Evolutionary conservation across 345 rosid genomes (phyloP), one percentile per base, ranked within the genome.

Genomic region (Conringia planisiliqua): DNA sequence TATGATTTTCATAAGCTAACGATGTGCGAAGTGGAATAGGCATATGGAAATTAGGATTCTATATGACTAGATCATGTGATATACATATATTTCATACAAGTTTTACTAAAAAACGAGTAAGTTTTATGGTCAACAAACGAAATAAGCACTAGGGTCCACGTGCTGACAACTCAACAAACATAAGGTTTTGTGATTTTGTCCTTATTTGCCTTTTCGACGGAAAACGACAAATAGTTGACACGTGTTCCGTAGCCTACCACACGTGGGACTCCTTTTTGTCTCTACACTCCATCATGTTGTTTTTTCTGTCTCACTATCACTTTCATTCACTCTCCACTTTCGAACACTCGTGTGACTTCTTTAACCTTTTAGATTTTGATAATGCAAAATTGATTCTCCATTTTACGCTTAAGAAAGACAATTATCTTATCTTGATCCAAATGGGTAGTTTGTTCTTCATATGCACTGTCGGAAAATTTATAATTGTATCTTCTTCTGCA

Each of bases 381-480:
- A 13, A 32, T 30, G 60, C 71, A 55, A 70, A 70, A 55, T 1
- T 56, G 64, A 60, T 32, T 48, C 44, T 38, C 27, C n/a, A 17
- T 54, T 26, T 10, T 64, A 11, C 39, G 46, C 43, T 36, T 46
- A 33, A 42, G 43, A 42, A 51, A 24, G 1, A 39, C 40, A 6
- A 11, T 26, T 68, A 74, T 79, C 83, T 89, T 71, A 86, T 80
- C 79, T 86, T 84, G 70, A 95, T 89, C 97, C 99, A 85, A 73
- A 92, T 75, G 18, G 98, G 98, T 94, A 92, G 73, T 71, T 86
- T 85, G 63, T 84, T 88, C 86, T 89, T 92, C 96, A 90, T 84
- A 79, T 96, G 88, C 26, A 88, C 98, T 1, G 97, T 95, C 3
- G 99, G 99, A 62, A 95, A 95, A 80, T 90, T 86, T 51, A 90